These are phyloP conservation scores for Arctium minus DNA, from an alignment of 129 eudicot genomes.

Conservation along the genomic window DNA sequence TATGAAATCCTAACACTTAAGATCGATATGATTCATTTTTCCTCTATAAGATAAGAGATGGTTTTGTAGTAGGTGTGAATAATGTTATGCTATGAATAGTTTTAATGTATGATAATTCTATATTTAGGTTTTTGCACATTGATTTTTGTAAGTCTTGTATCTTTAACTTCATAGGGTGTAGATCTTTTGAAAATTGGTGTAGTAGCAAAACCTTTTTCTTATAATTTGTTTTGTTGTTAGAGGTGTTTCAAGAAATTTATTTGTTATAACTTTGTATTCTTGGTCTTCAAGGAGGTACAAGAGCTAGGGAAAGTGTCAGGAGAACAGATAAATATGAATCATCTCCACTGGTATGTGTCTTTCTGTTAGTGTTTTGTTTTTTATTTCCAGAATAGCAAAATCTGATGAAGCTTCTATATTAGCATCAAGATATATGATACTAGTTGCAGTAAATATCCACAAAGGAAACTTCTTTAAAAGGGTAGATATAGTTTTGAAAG, in stretches of 20 bases:
- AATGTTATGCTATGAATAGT: neutral
- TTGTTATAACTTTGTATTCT: conserved; percentile 7
- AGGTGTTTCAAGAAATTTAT: neutral
- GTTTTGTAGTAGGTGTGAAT: neutral
- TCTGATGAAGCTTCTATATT: neutral
- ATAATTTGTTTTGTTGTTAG: neutral
- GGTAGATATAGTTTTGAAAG: neutral
- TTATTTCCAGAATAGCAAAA: neutral
- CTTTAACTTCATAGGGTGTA: neutral
- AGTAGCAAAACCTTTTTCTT: neutral
- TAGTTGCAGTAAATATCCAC: neutral
- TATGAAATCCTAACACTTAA: neutral
- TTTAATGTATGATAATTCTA: neutral
- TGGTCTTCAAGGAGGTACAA: conserved; percentile 26
- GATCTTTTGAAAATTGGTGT: neutral
- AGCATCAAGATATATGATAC: neutral
- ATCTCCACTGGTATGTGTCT: conserved; percentile 28
- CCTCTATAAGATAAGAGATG: too few species aligned
- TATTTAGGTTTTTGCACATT: neutral
- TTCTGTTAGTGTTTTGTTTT: neutral
- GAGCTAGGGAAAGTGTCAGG: conserved; percentile 20
- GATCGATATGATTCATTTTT: neutral
- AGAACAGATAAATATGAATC: conserved; percentile 24
- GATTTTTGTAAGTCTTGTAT: neutral
- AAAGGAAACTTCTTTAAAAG: neutral